These are phyloP conservation scores for Xylariales sp. DNA, from an alignment of 2,329 filamentous ascomycete genomes.

Conservation along the genomic window DNA sequence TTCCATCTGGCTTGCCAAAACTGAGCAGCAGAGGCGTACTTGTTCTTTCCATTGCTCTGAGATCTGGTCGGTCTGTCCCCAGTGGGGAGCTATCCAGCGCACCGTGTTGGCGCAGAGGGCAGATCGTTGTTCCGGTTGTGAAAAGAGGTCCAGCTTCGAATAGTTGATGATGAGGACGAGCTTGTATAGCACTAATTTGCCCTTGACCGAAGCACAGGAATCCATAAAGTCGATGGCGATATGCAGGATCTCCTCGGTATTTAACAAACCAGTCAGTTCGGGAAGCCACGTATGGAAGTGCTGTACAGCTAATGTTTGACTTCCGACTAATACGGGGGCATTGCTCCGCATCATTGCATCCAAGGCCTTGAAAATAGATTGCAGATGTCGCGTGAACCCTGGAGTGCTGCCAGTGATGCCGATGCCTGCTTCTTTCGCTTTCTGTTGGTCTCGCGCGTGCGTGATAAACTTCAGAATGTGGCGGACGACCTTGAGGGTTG, in stretches of 20 bases:
- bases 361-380: constrained; percentile 83
- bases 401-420: constrained; percentile 73
- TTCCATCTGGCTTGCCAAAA: constrained; percentile 80
- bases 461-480: constrained; percentile 95
- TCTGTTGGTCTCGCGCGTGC: constrained; percentile 80
- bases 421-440: constrained; percentile 81
- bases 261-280: constrained; percentile 73
- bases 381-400: constrained; percentile 76
- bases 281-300: constrained; percentile 98
- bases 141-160: constrained; percentile 76
- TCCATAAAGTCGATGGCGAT: constrained; percentile 93
- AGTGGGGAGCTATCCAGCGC: constrained; percentile 88
- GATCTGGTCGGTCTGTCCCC: constrained; percentile 71
- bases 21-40: constrained; percentile 87
- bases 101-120: constrained; percentile 77
- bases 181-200: constrained; percentile 88
- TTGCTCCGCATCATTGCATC: constrained; percentile 86
- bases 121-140: constrained; percentile 68
- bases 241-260: constrained; percentile 80
- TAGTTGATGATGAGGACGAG: constrained; percentile 91
- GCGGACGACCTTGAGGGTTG: constrained; percentile 90
- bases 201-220: constrained; percentile 80
- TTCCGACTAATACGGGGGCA: constrained; percentile 82
- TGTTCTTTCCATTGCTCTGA: constrained; percentile 89
- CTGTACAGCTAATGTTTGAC: constrained; percentile 90